Base-by-base conservation (phyloP, 179 eudicot genomes). In the Corrigiola litoralis region DNA sequence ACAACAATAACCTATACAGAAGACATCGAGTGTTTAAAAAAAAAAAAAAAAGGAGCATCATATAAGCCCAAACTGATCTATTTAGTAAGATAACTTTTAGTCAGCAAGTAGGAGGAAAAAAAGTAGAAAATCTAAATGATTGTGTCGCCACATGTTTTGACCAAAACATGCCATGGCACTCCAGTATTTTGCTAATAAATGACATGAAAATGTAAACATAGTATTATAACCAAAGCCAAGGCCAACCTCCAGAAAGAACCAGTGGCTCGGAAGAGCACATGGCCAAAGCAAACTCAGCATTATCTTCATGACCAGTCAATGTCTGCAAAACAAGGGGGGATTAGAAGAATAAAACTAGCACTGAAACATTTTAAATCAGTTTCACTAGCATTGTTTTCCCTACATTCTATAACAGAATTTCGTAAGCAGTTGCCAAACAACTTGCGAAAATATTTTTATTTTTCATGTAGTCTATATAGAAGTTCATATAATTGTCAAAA, bases 231-330 rank as follows among this genome's bases (percentile, higher is more conserved):
- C 12, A 63, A 29, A 66, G 16, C 10, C 37, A 36, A 58, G 11
- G n/a, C 45, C 70, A 41, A 92, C 96, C 98, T 89, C 98, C 96
- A 70, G 96, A 89, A 52, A 92, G 96, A 73, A 92, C 96, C 72
- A 80, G 64, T 4, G 98, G 98, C 48, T 92, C 98, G 14, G 80
- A 71, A 53, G 88, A 89, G 76, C 90, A 85, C 96, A 87, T 87
- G 38, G 95, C 86, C 61, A 89, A 90, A 61, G 96, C 96, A 65
- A 83, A 92, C 80, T 92, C 96, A 46, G 98, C 98, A 82, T 87
- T 73, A 55, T 92, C 92, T 71, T 85, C 77, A 73, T 92, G 96
- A 21, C 98, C 96, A 51, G 95, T 87, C 72, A 92, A 60, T 66
- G 84, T 74, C 98, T 92, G 85, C 73, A 69, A 74, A 58, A 63